These are phyloP conservation scores for Xylaria venustula DNA, from an alignment of 495 filamentous ascomycete species.

Conservation along the genomic window DNA sequence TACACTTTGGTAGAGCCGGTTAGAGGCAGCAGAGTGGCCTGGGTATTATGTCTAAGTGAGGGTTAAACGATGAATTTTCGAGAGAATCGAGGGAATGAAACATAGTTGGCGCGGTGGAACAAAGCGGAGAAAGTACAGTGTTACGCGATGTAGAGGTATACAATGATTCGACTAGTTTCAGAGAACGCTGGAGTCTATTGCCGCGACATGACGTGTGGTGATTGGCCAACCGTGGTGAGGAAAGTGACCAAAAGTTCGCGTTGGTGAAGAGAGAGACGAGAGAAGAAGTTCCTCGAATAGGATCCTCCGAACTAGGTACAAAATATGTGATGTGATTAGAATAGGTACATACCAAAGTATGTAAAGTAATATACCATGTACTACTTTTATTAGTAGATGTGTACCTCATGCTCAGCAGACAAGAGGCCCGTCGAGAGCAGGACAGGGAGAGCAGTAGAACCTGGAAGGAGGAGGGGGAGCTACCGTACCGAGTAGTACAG, in stretches of 20 bases:
- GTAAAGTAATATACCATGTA: too few relatives aligned
- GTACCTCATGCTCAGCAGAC: too few relatives aligned
- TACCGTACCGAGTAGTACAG: not conserved
- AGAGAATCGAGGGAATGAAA: not conserved
- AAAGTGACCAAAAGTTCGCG: not conserved
- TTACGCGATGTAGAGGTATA: slow-evolving; percentile 1
- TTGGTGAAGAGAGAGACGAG: not conserved
- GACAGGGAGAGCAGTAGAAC: not conserved
- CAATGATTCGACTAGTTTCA: too few relatives aligned
- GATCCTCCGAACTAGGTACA: slow-evolving; percentile 4
- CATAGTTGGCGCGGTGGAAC: not conserved
- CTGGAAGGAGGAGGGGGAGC: not conserved
- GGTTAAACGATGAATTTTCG: not conserved
- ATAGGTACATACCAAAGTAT: not conserved
- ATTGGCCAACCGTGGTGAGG: not conserved
- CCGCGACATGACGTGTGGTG: not conserved
- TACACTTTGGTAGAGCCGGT: not conserved
- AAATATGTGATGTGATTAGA: not conserved
- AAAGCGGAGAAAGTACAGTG: not conserved
- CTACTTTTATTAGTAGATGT: too few relatives aligned
- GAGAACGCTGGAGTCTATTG: not conserved
- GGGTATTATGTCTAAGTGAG: not conserved
- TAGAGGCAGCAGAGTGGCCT: not conserved
- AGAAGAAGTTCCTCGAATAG: not conserved
- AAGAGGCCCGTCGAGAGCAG: not conserved